Evolutionary conservation across 2,329 filamentous ascomycete genomes (phyloP), one percentile per base, ranked within the genome.

Genomic region (Cylindrodendrum hubeiense): DNA sequence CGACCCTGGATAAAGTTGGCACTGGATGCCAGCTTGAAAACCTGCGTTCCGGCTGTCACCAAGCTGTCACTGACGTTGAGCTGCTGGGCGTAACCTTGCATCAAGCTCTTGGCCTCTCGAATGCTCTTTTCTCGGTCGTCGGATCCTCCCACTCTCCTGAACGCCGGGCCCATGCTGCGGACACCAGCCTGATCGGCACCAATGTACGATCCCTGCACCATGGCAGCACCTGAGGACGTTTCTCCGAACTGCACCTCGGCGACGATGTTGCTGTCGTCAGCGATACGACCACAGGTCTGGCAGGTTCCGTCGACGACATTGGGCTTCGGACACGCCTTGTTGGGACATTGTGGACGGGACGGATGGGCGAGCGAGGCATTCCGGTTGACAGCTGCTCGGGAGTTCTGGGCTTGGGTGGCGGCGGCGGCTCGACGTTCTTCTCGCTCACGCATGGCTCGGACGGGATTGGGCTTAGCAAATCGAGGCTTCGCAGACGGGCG

Each of bases 241-340:
- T 99, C 95, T 69, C 94, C 94, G 76, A 98, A 99, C 22, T 91
- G 91, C 67, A 98, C 89, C 79, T 99, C 96, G 52, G 94, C 89
- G 63, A 98, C 95, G 67, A 98, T 97, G 75, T 97, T 94, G 77
- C 90, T 91, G 76, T 97, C 92, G 72, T 93, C 91, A 60, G 95
- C 89, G 70, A 97, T 89, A 65, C 89, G 91, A 86, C 94, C 95
- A 79, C 96, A 98, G 50, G 89, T 91, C 66, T 90, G 89, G 81
- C 96, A 98, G 71, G 93, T 87, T 39, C 89, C 89, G 71, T 90
- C 88, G 56, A 87, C 83, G 53, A 91, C 86, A 60, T 89, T 86
- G 17, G 88, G 87, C 57, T 86, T 86, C n/a, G 83, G 82, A 77
- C 89, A 91, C 52, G 82, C 80, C 65, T 87, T 86, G 75, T 90